Evolutionary conservation across 495 filamentous ascomycete species (phyloP).

Genomic region (Aspergillus avenaceus): DNA sequence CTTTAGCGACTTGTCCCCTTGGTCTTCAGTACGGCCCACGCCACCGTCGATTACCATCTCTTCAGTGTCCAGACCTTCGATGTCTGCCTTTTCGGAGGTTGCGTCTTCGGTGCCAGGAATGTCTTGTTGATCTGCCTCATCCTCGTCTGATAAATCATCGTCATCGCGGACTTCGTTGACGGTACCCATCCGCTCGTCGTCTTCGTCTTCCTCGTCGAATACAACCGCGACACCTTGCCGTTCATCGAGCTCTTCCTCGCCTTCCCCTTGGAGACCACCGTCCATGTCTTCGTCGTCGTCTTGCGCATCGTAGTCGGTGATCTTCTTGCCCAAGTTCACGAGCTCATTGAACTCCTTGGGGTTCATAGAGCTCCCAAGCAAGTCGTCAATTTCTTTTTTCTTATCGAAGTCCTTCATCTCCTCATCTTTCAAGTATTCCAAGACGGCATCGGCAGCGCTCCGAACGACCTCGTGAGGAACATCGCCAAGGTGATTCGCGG

Average conservation of each 20-base stretch:
- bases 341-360: constrained; percentile 96
- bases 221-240: constrained; percentile 95
- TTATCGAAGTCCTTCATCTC: constrained; percentile 97
- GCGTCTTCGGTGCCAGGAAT: constrained; percentile 44
- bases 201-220: constrained; percentile 92
- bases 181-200: constrained; percentile 71
- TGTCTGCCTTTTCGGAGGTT: constrained; percentile 45
- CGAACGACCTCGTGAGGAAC: constrained; percentile 87
- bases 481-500: constrained; percentile 84
- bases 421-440: constrained; percentile 92
- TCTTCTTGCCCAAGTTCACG: constrained; percentile 96
- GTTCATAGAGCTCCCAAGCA: constrained; percentile 74
- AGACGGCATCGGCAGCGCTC: constrained; percentile 89
- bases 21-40: constrained; percentile 32
- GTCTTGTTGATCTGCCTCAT: constrained; percentile 53
- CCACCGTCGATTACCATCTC: constrained; percentile 79
- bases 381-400: constrained; percentile 94
- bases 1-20: constrained; percentile 52
- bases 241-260: constrained; percentile 78
- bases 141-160: constrained; percentile 66
- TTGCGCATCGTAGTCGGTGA: constrained; percentile 96
- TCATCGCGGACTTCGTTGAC: constrained; percentile 80
- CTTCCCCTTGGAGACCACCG: constrained; percentile 53
- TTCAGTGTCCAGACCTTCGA: constrained; percentile 48
- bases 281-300: constrained; percentile 93